Evolutionary conservation across 1,284 basidiomycete species (phyloP).

Genomic region (Tilletia horrida): DNA sequence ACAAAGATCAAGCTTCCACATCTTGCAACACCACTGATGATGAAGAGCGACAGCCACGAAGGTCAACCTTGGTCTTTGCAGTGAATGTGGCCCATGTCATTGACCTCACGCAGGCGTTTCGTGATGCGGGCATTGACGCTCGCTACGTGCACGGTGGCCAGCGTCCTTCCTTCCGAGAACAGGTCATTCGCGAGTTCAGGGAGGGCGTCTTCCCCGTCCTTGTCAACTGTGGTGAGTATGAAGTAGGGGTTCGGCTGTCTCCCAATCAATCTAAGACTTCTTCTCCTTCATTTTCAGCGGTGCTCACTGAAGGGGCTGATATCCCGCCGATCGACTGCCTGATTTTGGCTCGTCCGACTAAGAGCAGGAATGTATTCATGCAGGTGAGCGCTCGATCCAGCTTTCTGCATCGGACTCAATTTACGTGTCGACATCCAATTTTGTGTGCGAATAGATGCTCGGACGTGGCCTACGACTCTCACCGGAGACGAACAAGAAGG

Average conservation of each 20-base stretch:
- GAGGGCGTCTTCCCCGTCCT: constrained; percentile 76
- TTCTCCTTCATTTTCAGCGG: constrained; percentile 60
- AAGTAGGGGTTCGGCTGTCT: neutral
- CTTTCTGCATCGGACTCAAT: too few species aligned
- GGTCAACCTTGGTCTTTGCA: constrained; percentile 86
- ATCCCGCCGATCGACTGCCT: constrained; percentile 73
- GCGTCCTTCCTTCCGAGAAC: constrained; percentile 65
- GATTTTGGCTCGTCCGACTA: constrained; percentile 70
- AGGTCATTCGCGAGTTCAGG: constrained; percentile 69
- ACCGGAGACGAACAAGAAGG: constrained; percentile 72
- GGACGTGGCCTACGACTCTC: constrained; percentile 86
- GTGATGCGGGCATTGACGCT: constrained; percentile 76
- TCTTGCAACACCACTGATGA: neutral
- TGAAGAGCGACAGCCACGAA: constrained; percentile 57
- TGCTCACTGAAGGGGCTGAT: constrained; percentile 61
- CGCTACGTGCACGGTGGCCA: constrained; percentile 71
- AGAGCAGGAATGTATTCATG: constrained; percentile 80
- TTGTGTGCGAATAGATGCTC: too few species aligned
- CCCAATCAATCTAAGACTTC: neutral
- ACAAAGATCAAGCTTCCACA: constrained; percentile 12
- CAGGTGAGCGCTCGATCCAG: neutral
- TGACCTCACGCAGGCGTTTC: constrained; percentile 71
- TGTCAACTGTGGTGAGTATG: constrained; percentile 70
- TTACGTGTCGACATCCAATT: too few species aligned
- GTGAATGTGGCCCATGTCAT: constrained; percentile 81